Evolutionary conservation across 768 basidiomycete genomes (phyloP).

Genomic region (Tylopilus cervinicoccineus): DNA sequence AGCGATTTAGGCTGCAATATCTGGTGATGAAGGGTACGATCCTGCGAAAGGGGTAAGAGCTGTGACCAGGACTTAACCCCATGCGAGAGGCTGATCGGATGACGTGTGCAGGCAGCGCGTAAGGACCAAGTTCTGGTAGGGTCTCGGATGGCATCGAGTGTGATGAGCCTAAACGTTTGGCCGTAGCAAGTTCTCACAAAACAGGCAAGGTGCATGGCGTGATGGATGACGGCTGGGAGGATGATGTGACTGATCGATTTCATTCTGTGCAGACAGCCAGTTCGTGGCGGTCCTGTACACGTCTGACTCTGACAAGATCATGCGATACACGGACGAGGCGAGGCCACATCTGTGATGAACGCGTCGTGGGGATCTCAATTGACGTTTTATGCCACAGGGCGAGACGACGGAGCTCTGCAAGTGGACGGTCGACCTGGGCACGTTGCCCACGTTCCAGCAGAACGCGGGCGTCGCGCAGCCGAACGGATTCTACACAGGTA

Average conservation of each 20-base stretch:
- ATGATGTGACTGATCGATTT: too few relatives aligned
- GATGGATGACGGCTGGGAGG: constrained; percentile 2
- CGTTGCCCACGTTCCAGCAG: constrained; percentile 74
- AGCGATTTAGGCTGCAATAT: constrained; percentile 66
- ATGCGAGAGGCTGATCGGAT: constrained; percentile 17
- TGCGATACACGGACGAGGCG: constrained; percentile 82
- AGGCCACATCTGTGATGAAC: constrained; percentile 1
- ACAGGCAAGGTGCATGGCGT: constrained; percentile 39
- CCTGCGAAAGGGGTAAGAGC: constrained; percentile 74
- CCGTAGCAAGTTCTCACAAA: constrained; percentile 68
- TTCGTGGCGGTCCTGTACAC: constrained; percentile 84
- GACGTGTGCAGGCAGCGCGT: constrained; percentile 60
- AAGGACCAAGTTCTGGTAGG: constrained; percentile 79
- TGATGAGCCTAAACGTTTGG: constrained; percentile 10
- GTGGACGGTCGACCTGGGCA: constrained; percentile 82
- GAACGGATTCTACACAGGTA: constrained; percentile 78
- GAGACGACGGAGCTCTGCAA: constrained; percentile 73
- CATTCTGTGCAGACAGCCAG: constrained; percentile 53
- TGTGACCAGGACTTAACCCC: constrained; percentile 2
- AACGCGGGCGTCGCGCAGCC: constrained; percentile 54
- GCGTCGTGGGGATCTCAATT: constrained; percentile 11
- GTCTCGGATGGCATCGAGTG: constrained; percentile 8
- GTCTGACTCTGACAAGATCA: constrained; percentile 66
- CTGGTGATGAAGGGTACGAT: constrained; percentile 86
- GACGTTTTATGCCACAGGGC: constrained; percentile 40